These are phyloP conservation scores for Naganishia sp. DNA, from an alignment of 1,284 basidiomycete species.

Conservation along the genomic window DNA sequence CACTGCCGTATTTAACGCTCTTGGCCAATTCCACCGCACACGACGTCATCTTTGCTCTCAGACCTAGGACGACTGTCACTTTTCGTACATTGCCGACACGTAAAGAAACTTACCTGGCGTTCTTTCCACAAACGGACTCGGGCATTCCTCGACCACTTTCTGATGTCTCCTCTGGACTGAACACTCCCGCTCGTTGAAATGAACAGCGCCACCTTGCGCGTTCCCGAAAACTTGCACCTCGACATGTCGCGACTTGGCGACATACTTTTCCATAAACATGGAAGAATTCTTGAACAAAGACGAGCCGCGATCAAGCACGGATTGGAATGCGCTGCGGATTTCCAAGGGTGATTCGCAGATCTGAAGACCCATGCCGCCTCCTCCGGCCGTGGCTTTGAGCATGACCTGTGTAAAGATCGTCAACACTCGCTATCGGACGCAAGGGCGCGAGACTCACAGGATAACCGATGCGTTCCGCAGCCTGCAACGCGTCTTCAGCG, in stretches of 20 bases:
- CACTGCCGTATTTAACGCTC: slow-evolving; percentile 39
- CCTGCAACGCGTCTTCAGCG: slow-evolving; percentile 56
- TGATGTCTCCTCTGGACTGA: slow-evolving; percentile 70
- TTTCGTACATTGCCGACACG: slow-evolving; percentile 59
- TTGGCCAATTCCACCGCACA: slow-evolving; percentile 39
- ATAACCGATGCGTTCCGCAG: slow-evolving; percentile 59
- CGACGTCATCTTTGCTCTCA: slow-evolving; percentile 38
- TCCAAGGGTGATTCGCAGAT: slow-evolving; percentile 55
- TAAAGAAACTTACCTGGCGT: slow-evolving; percentile 37
- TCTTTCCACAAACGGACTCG: slow-evolving; percentile 30
- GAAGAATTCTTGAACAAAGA: slow-evolving; percentile 60
- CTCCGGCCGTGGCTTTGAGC: slow-evolving; percentile 69
- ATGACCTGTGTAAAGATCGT: slow-evolving; percentile 51
- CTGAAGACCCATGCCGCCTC: slow-evolving; percentile 70
- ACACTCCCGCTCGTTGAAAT: slow-evolving; percentile 72
- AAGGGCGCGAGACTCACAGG: slow-evolving; percentile 49
- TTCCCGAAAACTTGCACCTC: slow-evolving; percentile 74
- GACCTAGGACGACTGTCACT: slow-evolving; percentile 36
- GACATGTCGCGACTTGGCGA: slow-evolving; percentile 62
- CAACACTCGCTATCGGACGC: slow-evolving; percentile 22
- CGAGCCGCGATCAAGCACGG: slow-evolving; percentile 38
- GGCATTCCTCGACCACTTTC: slow-evolving; percentile 70
- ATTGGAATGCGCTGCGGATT: slow-evolving; percentile 35
- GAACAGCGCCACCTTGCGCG: slow-evolving; percentile 60
- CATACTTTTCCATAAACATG: slow-evolving; percentile 66